These are phyloP conservation scores for Ceratocystis eucalypticola DNA, from an alignment of 2,329 filamentous ascomycete genomes.

Conservation along the genomic window DNA sequence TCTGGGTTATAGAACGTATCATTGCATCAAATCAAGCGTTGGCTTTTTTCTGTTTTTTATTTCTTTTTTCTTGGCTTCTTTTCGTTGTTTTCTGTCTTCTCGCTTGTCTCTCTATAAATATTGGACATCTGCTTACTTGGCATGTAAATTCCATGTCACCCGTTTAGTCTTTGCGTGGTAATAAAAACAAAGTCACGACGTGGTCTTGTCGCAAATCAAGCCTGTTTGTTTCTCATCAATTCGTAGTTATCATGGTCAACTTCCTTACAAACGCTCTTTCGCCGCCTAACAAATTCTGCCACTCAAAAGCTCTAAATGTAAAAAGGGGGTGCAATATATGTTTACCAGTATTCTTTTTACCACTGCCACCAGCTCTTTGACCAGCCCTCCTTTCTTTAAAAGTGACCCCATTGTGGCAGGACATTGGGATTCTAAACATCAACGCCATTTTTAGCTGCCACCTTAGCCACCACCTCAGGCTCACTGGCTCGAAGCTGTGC, in stretches of 20 bases:
- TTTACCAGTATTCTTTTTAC: background rate
- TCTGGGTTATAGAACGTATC: background rate
- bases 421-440: conserved; percentile 7
- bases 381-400: background rate
- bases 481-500: conserved; percentile 10
- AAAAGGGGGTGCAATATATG: background rate
- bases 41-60: background rate
- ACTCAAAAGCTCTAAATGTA: background rate
- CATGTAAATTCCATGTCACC: background rate
- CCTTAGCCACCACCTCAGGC: conserved; percentile 5
- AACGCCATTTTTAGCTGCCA: conserved; percentile 8
- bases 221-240: background rate
- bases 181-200: background rate
- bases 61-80: background rate
- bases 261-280: background rate
- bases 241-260: background rate
- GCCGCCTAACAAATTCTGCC: background rate
- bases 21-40: conserved; percentile 1
- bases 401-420: background rate
- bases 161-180: background rate
- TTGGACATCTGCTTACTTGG: background rate
- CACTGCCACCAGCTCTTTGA: too few species aligned
- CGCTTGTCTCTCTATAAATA: background rate
- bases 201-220: background rate
- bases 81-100: background rate